Percentiles rank a stretch among this genome's conserved stretches.
Conservation (phyloP, 352 stramenopile genomes). For the Halophytophthora polymorphica region DNA sequence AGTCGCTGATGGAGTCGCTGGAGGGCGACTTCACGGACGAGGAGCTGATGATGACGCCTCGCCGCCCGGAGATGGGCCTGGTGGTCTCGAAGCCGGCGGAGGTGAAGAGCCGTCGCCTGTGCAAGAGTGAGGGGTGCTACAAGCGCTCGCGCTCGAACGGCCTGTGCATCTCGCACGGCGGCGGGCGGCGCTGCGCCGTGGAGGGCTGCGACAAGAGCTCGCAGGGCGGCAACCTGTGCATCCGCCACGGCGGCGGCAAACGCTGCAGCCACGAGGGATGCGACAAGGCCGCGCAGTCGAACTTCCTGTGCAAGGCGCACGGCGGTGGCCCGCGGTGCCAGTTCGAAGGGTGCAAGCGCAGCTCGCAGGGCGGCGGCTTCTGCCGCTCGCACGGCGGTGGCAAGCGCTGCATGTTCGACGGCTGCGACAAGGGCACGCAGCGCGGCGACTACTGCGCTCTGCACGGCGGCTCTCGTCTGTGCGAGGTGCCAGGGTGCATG, state of each 20-base stretch:
- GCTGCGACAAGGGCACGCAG: slow-evolving; percentile 86
- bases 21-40: slow-evolving; percentile 69
- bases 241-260: slow-evolving; percentile 83
- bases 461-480: slow-evolving; percentile 82
- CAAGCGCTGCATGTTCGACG: slow-evolving; percentile 82
- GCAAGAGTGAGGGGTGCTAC: slow-evolving; percentile 72
- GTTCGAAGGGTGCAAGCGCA: slow-evolving; percentile 56
- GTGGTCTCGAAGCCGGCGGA: slow-evolving; percentile 19
- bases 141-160: slow-evolving; percentile 86
- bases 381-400: slow-evolving; percentile 85
- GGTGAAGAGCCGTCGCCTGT: slow-evolving; percentile 53
- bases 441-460: slow-evolving; percentile 83
- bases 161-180: slow-evolving; percentile 84
- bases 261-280: slow-evolving; percentile 76
- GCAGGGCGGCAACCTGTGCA: slow-evolving; percentile 81
- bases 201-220: slow-evolving; percentile 81
- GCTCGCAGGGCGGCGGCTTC: slow-evolving; percentile 75
- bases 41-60: slow-evolving; percentile 61
- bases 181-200: slow-evolving; percentile 70
- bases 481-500: slow-evolving; percentile 77
- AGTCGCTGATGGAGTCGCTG: slow-evolving; percentile 71
- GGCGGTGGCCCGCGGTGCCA: slow-evolving; percentile 81
- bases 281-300: slow-evolving; percentile 79
- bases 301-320: slow-evolving; percentile 86
- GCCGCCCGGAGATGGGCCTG: slow-evolving; percentile 16